A percentile compares a stretch with the other conserved stretches of the same genome.
Evolutionary conservation across 2,329 filamentous ascomycete species (phyloP).

Genomic region (Huntiella savannae): DNA sequence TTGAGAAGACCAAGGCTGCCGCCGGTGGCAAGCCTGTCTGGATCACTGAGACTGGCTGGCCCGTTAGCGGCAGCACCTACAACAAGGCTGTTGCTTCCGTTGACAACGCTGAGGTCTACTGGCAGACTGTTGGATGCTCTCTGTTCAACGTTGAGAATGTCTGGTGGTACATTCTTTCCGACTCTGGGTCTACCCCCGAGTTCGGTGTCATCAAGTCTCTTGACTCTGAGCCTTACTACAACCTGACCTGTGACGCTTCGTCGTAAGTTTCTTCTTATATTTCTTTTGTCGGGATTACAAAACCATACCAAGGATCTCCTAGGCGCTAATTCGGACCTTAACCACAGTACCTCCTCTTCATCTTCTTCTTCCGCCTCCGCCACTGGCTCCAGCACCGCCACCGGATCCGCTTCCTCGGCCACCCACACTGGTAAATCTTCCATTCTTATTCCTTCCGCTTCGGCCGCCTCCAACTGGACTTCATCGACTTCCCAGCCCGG

Average conservation of each 20-base stretch:
- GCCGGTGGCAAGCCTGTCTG: conserved; percentile 53
- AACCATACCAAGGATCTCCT: background rate
- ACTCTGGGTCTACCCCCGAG: conserved; percentile 39
- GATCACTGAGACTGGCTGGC: conserved; percentile 83
- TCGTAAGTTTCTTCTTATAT: conserved; percentile 11
- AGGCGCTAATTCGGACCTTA: background rate
- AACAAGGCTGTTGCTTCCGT: conserved; percentile 43
- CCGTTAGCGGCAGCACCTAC: conserved; percentile 46
- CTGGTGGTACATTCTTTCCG: conserved; percentile 65
- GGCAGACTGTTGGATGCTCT: conserved; percentile 58
- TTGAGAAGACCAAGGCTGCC: conserved; percentile 37
- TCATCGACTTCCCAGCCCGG: conserved; percentile 5
- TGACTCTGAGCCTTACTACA: conserved; percentile 36
- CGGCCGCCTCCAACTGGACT: background rate
- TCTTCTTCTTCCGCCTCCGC: background rate
- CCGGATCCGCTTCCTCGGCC: conserved; percentile 1
- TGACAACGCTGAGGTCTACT: conserved; percentile 60
- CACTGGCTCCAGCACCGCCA: background rate
- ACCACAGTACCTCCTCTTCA: conserved; percentile 6
- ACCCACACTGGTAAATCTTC: conserved; percentile 7
- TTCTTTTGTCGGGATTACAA: background rate
- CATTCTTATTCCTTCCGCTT: background rate
- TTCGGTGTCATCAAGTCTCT: conserved; percentile 50
- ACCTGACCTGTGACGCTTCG: conserved; percentile 36
- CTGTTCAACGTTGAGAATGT: conserved; percentile 44